phyloP scores from a whole-genome alignment of 306 rosid genomes.

The Lathyrus sativus region DNA sequence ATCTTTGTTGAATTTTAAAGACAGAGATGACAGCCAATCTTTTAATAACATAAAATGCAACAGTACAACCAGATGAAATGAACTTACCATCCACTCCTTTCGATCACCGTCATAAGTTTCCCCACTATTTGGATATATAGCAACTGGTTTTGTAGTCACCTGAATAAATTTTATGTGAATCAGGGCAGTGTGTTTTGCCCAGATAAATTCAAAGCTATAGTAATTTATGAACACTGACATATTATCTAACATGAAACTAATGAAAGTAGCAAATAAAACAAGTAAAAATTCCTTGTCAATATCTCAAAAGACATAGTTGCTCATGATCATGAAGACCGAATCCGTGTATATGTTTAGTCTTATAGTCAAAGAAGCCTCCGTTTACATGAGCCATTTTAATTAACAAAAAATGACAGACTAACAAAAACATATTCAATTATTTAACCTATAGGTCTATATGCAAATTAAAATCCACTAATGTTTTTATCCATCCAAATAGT shows the following conservation, averaged over 20 bases:
- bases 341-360: conserved; percentile 11
- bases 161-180: conserved; percentile 38
- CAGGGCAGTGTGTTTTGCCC: conserved; percentile 4
- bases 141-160: conserved; percentile 58
- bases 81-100: conserved; percentile 61
- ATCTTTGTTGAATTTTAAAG: conserved; percentile 23
- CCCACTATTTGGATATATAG: conserved; percentile 65
- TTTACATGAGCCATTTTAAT: conserved; percentile 7
- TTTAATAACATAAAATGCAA: conserved; percentile 25
- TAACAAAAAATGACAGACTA: not conserved
- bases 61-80: conserved; percentile 26
- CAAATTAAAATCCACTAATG: conserved; percentile 33
- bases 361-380: conserved; percentile 10
- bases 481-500: conserved; percentile 21
- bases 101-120: conserved; percentile 52
- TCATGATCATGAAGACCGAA: conserved; percentile 3
- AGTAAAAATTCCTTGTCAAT: not conserved
- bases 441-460: conserved; percentile 11
- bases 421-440: conserved; percentile 18
- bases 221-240: conserved; percentile 12
- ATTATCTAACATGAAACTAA: conserved; percentile 20
- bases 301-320: conserved; percentile 26
- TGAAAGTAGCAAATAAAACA: conserved; percentile 18
- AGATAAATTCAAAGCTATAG: conserved; percentile 11
- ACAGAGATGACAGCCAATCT: conserved; percentile 11